Evolutionary conservation across 148 eudicot genomes (phyloP).

Genomic region (Tetragonia tetragonoides): DNA sequence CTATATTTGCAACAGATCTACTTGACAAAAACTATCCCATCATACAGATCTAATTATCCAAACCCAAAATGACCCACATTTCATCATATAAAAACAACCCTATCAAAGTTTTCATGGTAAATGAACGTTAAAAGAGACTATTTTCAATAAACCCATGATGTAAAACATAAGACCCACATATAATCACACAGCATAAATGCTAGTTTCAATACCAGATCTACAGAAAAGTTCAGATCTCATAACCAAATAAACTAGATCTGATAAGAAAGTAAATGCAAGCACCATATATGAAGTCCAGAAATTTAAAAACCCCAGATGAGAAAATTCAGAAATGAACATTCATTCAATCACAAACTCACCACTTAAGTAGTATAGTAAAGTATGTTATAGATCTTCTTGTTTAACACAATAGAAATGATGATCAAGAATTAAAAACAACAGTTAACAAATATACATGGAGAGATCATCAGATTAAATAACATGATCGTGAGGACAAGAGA

Average conservation of each 20-base stretch:
- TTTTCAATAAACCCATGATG: neutral
- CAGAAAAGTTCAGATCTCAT: neutral
- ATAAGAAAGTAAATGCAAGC: no score
- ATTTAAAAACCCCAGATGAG: neutral
- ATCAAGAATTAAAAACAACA: neutral
- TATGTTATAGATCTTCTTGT: neutral
- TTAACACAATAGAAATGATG: neutral
- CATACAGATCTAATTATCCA: neutral
- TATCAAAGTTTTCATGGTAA: neutral
- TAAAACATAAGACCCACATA: constrained; percentile 5
- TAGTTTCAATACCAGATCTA: neutral
- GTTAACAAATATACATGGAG: neutral
- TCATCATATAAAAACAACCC: neutral
- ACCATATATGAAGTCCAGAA: neutral
- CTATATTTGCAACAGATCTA: neutral
- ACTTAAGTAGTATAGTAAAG: neutral
- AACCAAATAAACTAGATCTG: neutral
- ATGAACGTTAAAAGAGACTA: no score
- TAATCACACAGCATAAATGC: neutral
- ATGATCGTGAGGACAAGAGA: neutral
- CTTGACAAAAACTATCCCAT: neutral
- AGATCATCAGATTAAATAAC: neutral
- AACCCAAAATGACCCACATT: constrained; percentile 2
- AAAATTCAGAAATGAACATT: neutral
- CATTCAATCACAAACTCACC: neutral